Evolutionary conservation across 176 grass and related monocot species (phyloP), one percentile per base, ranked within the genome.

Genomic region (Miscanthus lutarioriparius): DNA sequence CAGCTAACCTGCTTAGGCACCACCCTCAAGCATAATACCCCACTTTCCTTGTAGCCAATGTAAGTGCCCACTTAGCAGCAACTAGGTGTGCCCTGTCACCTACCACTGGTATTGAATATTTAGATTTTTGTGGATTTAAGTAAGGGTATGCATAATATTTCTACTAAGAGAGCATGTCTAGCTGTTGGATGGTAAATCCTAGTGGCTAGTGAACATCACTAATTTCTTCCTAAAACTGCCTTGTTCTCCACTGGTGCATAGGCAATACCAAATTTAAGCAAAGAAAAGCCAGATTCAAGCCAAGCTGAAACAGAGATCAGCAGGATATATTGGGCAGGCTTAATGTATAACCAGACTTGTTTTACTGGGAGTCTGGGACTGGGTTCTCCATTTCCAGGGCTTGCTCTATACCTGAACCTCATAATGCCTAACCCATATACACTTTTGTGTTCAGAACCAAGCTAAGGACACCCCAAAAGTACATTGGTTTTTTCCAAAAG

Each of bases 111-210:
- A 49, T 72, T 47, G 23, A 7, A 44, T 38, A 48, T 3, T 72
- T 40, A 26, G 1, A 2, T 20, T 44, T 41, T 30, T 64, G 20
- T 25, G n/a, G 40, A 53, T 36, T 71, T 62, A 37, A 87, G 7
- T 58, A n/a, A 38, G 64, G 15, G 51, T 63, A 87, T 16, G 15
- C 39, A 51, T 30, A n/a, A 39, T 69, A n/a, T 47, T 19, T 67
- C 5, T 81, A 74, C 62, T 23, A 1, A 68, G 16, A 7, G 20
- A 71, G 22, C n/a, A 75, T 37, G 22, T 82, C 7, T 44, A 78
- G 8, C 2, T 25, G 38, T 61, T 61, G 23, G 76, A 59, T 78
- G 25, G 38, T 78, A 78, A 79, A 86, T 5, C 28, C 40, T 75
- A 65, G 20, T 11, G 20, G 1, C 40, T 75, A 65, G 20, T 7